Evolutionary conservation across 202 grass and related monocot genomes (phyloP), one percentile per base, ranked within the genome.

Genomic region (Miscanthus sacchariflorus): DNA sequence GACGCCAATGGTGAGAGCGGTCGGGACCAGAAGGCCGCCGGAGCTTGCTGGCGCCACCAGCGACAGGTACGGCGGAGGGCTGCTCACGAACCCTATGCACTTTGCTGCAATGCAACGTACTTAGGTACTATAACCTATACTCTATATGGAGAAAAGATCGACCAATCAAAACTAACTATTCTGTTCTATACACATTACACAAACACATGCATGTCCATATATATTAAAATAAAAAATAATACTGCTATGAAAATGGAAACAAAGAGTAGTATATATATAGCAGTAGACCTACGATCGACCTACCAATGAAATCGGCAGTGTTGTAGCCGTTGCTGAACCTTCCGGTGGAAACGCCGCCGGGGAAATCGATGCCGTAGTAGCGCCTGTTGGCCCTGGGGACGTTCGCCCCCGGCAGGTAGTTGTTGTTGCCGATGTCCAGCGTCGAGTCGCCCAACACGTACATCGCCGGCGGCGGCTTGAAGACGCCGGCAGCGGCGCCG

Each of bases 301-400:
- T 81, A 86, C 89, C 84, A 15, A 90, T 2, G 67, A 61, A 93
- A 74, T 93, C 88, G 27, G 86, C 91, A 25, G 30, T n/a, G 82
- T 85, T 88, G 76, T 73, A 88, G 81, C 88, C 88, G 3, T 95
- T 92, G 88, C 90, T 95, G 77, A 95, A 95, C 54, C 90, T 46
- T 3, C 93, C 90, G 24, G 90, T 92, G 6, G 90, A 46, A 0
- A 36, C 4, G 63, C 24, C 35, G 7, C 24, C 54, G 1, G 90
- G 88, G 70, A 86, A 92, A 65, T 93, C 92, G 69, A 91, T 2
- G 78, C 92, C 92, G 4, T 84, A 91, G 73, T 71, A 85, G 0
- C 40, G 74, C 68, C 0, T 56, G 39, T 89, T 72, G 2, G 79
- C 82, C 65, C 68, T 83, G 5, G 82, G 21, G 0, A 61, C 65